Percentiles rank a stretch among this genome's conserved stretches.
These are phyloP conservation scores for Talaromyces funiculosus DNA, from an alignment of 2,329 filamentous ascomycete genomes.

Conservation along the genomic window DNA sequence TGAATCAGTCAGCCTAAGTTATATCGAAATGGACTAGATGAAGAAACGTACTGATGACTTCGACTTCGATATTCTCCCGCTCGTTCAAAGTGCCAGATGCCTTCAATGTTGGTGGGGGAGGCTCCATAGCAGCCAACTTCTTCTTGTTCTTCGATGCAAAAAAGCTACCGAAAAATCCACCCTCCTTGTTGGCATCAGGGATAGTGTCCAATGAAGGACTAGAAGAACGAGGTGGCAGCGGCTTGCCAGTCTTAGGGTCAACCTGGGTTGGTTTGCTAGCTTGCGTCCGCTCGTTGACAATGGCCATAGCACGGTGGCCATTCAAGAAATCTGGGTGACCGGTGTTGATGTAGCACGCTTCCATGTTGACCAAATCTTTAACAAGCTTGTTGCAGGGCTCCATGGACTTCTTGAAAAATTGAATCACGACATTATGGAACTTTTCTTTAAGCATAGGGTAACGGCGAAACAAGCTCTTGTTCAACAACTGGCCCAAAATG, in stretches of 20 bases:
- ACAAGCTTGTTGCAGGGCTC: constrained; percentile 98
- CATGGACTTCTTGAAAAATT: constrained; percentile 98
- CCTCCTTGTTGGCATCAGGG: constrained; percentile 28
- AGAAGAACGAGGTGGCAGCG: constrained; percentile 69
- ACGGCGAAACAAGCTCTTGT: constrained; percentile 82
- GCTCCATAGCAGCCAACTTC: constrained; percentile 99
- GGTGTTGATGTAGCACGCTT: constrained; percentile 96
- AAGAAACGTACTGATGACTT: constrained; percentile 82
- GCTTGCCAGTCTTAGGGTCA: constrained; percentile 97
- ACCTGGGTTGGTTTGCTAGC: constrained; percentile 82
- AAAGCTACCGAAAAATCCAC: constrained; percentile 95
- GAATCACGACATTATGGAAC: constrained; percentile 84
- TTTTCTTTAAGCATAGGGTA: constrained; percentile 97
- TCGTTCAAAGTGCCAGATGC: constrained; percentile 90
- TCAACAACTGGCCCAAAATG: constrained; percentile 82
- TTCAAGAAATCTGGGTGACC: constrained; percentile 97
- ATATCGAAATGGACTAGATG: neutral
- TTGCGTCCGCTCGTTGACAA: constrained; percentile 88
- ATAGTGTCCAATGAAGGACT: constrained; percentile 66
- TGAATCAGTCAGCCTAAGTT: constrained; percentile 32
- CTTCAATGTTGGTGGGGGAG: constrained; percentile 86
- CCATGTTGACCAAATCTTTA: constrained; percentile 87
- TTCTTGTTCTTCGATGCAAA: constrained; percentile 99
- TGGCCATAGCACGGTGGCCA: constrained; percentile 94
- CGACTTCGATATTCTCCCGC: constrained; percentile 90